Base-by-base conservation (phyloP, 139 green algal species). In the Chlamydomonas sphaeroides region DNA sequence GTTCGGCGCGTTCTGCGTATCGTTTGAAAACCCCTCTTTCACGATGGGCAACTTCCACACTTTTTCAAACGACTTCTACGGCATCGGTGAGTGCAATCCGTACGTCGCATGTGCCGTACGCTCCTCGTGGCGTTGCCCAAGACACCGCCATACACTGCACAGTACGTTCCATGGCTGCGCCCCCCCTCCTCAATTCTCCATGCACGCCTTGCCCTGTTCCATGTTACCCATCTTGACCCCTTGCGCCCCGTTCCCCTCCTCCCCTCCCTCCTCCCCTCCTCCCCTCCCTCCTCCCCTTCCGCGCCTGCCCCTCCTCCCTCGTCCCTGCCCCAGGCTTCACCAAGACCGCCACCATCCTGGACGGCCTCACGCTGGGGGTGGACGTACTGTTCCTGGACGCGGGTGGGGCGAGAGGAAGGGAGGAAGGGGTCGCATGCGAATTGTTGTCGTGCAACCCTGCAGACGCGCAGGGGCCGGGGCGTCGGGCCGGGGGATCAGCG, bases 311-410 rank as follows among this genome's bases (percentile, higher is more conserved):
- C 66, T 11, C 42, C 15, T 30, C 45, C 45, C 10, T 14, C 45
- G 45, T 53, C 11, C 14, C 45, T 10, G 6, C 11, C 62, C 11
- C 62, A 81, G 74, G 74, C 42, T 82, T 82, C 42, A 72, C 62
- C 10, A 82, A 82, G 42, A 82, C 62, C 8, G 75, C 61, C 42
- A 82, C 75, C 45, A 72, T 82, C 25, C 45, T 82, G 61, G 75
- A 82, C 42, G 75, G 75, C 8, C 42, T 82, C 26, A 82, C 75
- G 21, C 23, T 72, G 25, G 75, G 75, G 32, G 75, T 65, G 45
- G 75, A 82, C 26, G 75, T 82, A 32, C 62, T 82, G 18, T 82
- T 82, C 62, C 45, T 82, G n/a, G 75, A 82, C 35, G 75, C 75
- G 39, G 75, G 75, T 82, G 45, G 45, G 45, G 45, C 11, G 45